A percentile compares a stretch with the other conserved stretches of the same genome.
These are phyloP conservation scores for Malassezia brasiliensis DNA, from an alignment of 1,284 basidiomycete species.

Conservation along the genomic window DNA sequence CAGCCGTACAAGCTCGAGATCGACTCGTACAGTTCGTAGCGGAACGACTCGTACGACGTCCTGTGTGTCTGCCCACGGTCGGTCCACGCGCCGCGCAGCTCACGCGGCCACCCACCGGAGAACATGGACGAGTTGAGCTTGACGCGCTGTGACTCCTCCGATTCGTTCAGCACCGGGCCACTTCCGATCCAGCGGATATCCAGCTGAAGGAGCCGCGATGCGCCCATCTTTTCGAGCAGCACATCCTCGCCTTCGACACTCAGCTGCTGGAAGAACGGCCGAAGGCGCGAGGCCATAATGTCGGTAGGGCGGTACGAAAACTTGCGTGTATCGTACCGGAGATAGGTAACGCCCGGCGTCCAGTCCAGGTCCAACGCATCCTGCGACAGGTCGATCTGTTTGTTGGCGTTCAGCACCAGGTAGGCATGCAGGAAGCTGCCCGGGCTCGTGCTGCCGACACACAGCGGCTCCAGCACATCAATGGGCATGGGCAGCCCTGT, in stretches of 20 bases:
- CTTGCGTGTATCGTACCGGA: slow-evolving; percentile 36
- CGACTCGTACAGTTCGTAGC: slow-evolving; percentile 4
- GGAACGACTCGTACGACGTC: slow-evolving; percentile 5
- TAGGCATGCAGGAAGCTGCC: slow-evolving; percentile 13
- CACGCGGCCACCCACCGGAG: slow-evolving; percentile 25
- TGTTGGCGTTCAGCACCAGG: background rate
- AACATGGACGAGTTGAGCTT: background rate
- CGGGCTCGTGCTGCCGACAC: slow-evolving; percentile 18
- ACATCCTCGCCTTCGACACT: background rate
- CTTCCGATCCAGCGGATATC: slow-evolving; percentile 5
- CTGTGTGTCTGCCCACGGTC: slow-evolving; percentile 13
- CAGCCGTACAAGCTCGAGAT: slow-evolving; percentile 13
- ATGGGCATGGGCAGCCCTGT: slow-evolving; percentile 25
- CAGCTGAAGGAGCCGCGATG: background rate
- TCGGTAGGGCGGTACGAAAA: slow-evolving; percentile 34
- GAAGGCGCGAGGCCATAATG: slow-evolving; percentile 26
- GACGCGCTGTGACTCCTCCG: background rate
- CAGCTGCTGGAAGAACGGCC: slow-evolving; percentile 24
- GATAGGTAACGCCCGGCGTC: slow-evolving; percentile 19
- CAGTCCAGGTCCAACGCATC: background rate
- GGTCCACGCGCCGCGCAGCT: slow-evolving; percentile 32
- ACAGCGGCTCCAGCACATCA: slow-evolving; percentile 15
- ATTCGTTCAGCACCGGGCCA: background rate
- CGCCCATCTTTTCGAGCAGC: background rate
- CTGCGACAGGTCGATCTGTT: background rate